Conservation (phyloP, 345 rosid species). For the Draba incana region DNA sequence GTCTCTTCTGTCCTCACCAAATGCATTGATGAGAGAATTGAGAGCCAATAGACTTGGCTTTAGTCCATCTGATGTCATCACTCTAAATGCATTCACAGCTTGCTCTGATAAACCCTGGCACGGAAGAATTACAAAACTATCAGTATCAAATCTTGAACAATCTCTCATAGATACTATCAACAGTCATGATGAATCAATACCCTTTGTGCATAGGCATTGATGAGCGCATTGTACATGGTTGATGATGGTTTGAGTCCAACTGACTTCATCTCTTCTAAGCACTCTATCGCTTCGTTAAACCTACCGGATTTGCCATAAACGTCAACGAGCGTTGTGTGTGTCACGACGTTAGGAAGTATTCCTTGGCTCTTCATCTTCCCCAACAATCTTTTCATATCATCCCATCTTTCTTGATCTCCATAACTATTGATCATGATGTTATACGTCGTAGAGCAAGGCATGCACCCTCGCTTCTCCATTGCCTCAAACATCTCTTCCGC, state of each 20-base stretch:
- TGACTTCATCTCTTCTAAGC: conserved; percentile 87
- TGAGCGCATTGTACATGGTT: conserved; percentile 92
- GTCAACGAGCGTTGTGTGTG: conserved; percentile 87
- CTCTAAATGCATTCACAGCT: conserved; percentile 84
- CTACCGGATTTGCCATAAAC: conserved; percentile 89
- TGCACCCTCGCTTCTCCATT: conserved; percentile 73
- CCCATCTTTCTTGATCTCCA: conserved; percentile 89
- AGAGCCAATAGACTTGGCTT: conserved; percentile 85
- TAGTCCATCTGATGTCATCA: conserved; percentile 88
- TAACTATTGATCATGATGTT: conserved; percentile 87
- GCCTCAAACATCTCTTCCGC: conserved; percentile 81
- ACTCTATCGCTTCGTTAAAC: conserved; percentile 81
- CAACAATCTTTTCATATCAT: conserved; percentile 67
- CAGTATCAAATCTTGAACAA: conserved; percentile 2
- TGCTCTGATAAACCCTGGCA: conserved; percentile 92
- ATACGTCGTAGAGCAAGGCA: conserved; percentile 81
- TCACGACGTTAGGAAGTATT: conserved; percentile 65
- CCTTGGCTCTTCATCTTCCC: conserved; percentile 73
- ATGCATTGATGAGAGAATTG: conserved; percentile 92
- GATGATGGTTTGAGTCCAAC: conserved; percentile 76
- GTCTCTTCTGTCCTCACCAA: conserved; percentile 93
- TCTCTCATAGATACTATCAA: not conserved
- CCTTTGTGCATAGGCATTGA: conserved; percentile 97
- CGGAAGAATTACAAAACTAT: not conserved
- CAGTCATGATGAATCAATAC: conserved; percentile 46